Percentiles rank a stretch among this genome's conserved stretches.
Conservation (phyloP, 257 asterid species). For the Nicotiana paniculata region DNA sequence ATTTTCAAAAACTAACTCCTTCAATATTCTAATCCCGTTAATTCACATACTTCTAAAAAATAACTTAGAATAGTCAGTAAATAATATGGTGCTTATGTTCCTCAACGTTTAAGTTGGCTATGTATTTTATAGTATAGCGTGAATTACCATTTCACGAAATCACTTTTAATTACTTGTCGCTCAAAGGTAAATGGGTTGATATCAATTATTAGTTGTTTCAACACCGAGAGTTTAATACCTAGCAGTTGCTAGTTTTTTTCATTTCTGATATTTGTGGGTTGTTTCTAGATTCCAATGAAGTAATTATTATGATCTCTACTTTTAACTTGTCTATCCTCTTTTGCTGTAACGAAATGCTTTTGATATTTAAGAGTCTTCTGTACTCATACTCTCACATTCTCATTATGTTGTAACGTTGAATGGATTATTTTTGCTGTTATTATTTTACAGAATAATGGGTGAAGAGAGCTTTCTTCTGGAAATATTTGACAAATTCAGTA, state of each 20-base stretch:
- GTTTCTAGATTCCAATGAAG: background rate
- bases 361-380: background rate
- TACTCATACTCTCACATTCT: background rate
- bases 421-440: background rate
- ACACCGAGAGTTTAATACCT: background rate
- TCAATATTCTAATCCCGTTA: background rate
- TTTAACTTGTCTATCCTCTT: background rate
- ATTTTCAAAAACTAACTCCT: background rate
- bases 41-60: background rate
- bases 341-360: background rate
- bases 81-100: background rate
- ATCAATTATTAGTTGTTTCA: background rate
- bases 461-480: constrained; percentile 64
- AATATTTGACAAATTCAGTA: constrained; percentile 49
- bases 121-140: background rate
- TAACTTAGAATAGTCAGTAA: background rate
- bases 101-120: background rate
- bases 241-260: background rate
- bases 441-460: constrained; percentile 50
- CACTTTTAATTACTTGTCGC: background rate
- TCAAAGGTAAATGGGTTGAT: background rate
- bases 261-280: background rate
- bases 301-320: background rate
- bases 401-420: background rate
- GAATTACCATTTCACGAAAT: background rate